Percentiles rank a stretch among this genome's conserved stretches.
Conservation (phyloP, 345 rosid species). For the Acer yangbiense region DNA sequence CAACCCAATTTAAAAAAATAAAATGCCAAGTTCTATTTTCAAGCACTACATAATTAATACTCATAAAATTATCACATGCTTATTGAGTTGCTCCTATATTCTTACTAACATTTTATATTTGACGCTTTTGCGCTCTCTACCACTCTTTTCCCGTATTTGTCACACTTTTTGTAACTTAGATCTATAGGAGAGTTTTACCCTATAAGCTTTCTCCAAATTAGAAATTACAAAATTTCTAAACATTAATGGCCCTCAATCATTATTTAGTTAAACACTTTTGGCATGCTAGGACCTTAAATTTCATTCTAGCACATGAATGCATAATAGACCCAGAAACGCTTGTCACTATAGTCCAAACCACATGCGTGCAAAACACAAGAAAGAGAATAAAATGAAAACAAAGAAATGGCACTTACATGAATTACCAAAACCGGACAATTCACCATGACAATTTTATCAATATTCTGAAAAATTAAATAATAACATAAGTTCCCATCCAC, state of each 20-base stretch:
- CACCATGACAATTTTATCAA: constrained; percentile 80
- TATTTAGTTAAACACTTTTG: not conserved
- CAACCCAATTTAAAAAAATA: too few species aligned
- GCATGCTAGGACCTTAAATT: not conserved
- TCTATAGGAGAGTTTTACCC: not conserved
- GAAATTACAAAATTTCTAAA: not conserved
- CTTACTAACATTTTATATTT: not conserved
- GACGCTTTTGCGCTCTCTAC: not conserved
- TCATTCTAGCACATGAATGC: constrained; percentile 1
- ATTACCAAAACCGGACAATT: constrained; percentile 79
- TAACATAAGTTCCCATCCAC: constrained; percentile 7
- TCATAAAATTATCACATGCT: not conserved
- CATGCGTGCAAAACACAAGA: not conserved
- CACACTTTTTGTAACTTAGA: not conserved
- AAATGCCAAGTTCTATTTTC: not conserved
- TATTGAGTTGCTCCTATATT: not conserved
- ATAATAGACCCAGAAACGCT: not conserved
- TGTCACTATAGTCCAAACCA: not conserved
- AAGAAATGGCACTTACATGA: constrained; percentile 63
- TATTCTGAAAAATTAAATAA: constrained; percentile 53
- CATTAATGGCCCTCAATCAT: not conserved
- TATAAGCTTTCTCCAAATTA: constrained; percentile 4
- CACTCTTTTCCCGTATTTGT: not conserved
- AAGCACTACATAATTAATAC: not conserved
- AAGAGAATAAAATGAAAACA: constrained; percentile 5